Evolutionary conservation across 164 flowering plant genomes (phyloP).

Genomic region (Magnolia changhungtana): DNA sequence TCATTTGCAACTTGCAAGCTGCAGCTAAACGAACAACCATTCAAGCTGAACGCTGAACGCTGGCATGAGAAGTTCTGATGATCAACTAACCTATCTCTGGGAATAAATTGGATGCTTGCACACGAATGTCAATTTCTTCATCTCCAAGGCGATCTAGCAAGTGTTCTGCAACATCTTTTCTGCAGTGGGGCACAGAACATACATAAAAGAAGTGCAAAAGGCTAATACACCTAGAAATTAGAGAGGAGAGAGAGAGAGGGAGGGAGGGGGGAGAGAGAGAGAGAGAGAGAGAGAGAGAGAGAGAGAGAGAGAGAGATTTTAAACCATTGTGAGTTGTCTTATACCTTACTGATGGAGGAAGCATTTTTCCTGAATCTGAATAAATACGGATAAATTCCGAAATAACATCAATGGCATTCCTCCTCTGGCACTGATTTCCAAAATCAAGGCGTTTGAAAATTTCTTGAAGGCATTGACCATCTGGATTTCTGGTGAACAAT

Average conservation of each 20-base stretch:
- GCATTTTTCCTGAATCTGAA: conserved; percentile 29
- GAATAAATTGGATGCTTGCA: conserved; percentile 48
- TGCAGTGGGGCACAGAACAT: conserved; percentile 18
- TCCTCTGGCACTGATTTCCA: conserved; percentile 42
- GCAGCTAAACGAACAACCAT: not conserved
- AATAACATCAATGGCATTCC: conserved; percentile 68
- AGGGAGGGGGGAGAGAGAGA: not conserved
- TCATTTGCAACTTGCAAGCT: not conserved
- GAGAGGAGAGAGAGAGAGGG: too few species aligned
- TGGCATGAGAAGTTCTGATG: not conserved
- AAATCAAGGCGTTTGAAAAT: conserved; percentile 48
- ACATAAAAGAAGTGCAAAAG: too few species aligned
- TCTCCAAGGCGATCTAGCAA: conserved; percentile 55
- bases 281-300: not conserved
- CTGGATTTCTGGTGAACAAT: conserved; percentile 39
- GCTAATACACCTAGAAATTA: too few species aligned
- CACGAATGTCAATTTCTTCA: conserved; percentile 47
- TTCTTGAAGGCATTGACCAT: conserved; percentile 48
- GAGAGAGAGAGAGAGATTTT: too few species aligned
- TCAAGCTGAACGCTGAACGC: not conserved
- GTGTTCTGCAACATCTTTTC: conserved; percentile 57
- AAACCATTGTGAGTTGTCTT: conserved; percentile 1
- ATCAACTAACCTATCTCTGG: conserved; percentile 52
- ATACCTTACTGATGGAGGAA: conserved; percentile 47
- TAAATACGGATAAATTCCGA: conserved; percentile 48